Evolutionary conservation across 129 eudicot genomes (phyloP).

Genomic region (Arctium lappa): DNA sequence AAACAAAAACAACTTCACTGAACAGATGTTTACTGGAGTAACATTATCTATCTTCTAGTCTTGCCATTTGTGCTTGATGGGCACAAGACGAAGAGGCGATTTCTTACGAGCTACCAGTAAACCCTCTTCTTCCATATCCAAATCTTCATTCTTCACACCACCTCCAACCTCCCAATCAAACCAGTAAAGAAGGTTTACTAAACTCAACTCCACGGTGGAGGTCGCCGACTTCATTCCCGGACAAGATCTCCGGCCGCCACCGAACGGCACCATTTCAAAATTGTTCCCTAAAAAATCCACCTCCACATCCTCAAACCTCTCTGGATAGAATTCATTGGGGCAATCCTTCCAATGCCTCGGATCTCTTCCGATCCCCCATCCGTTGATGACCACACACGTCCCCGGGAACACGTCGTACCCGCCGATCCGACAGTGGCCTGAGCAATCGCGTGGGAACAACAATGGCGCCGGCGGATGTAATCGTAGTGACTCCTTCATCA

Average conservation of each 20-base stretch:
- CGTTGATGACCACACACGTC: constrained; percentile 21
- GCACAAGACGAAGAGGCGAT: constrained; percentile 22
- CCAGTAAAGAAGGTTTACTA: constrained; percentile 23
- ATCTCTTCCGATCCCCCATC: constrained; percentile 41
- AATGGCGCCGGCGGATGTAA: constrained; percentile 32
- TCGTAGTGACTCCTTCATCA: constrained; percentile 33
- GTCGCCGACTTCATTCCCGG: constrained; percentile 18
- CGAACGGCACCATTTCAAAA: constrained; percentile 42
- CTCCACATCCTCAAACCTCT: constrained; percentile 29
- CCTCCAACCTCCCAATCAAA: constrained; percentile 38
- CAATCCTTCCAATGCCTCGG: constrained; percentile 11
- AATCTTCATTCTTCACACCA: constrained; percentile 32
- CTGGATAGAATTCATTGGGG: constrained; percentile 34
- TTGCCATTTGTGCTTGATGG: constrained; percentile 11
- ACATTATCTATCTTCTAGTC: neutral
- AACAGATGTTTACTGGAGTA: too few species aligned
- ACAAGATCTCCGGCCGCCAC: constrained; percentile 41
- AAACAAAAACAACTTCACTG: too few species aligned
- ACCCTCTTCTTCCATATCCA: constrained; percentile 32
- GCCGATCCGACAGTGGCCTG: neutral
- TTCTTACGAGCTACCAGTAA: constrained; percentile 22
- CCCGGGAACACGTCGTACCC: constrained; percentile 21
- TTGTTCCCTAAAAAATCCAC: constrained; percentile 31
- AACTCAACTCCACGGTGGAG: neutral
- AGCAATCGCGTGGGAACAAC: constrained; percentile 24